These are phyloP conservation scores for Drosera spatulata DNA, from an alignment of 179 eudicot species.

Conservation along the genomic window DNA sequence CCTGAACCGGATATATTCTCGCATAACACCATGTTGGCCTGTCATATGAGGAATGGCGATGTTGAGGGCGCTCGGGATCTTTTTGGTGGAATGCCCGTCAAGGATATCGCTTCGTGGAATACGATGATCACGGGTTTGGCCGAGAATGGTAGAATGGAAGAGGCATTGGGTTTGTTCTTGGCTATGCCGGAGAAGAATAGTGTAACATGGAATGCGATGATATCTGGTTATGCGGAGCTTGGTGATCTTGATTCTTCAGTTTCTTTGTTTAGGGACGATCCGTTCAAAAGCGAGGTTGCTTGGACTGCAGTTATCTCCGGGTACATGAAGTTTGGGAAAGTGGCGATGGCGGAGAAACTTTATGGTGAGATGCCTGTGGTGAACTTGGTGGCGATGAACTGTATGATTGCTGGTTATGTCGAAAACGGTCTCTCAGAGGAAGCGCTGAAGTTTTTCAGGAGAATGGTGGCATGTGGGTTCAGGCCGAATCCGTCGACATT, in stretches of 20 bases:
- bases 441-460: conserved; percentile 51
- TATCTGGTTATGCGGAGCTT: conserved; percentile 58
- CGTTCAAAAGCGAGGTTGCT: conserved; percentile 44
- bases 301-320: conserved; percentile 69
- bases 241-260: conserved; percentile 57
- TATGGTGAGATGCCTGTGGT: conserved; percentile 40
- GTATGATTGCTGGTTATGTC: conserved; percentile 82
- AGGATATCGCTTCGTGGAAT: conserved; percentile 79
- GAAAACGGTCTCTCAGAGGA: conserved; percentile 50
- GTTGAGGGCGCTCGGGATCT: conserved; percentile 37
- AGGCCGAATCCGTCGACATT: conserved; percentile 45
- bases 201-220: conserved; percentile 80
- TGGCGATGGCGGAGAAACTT: conserved; percentile 49
- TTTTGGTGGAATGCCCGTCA: conserved; percentile 44
- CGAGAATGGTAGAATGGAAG: conserved; percentile 47
- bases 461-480: conserved; percentile 37
- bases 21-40: conserved; percentile 64
- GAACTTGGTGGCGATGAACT: conserved; percentile 71
- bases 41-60: conserved; percentile 47
- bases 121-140: conserved; percentile 69
- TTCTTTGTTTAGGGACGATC: conserved; percentile 36
- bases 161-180: conserved; percentile 39
- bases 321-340: conserved; percentile 53
- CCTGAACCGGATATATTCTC: conserved; percentile 65
- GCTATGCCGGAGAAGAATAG: conserved; percentile 57